Base-by-base conservation (phyloP, 1,284 basidiomycete species). In the Melanopsichium pennsylvanicum region DNA sequence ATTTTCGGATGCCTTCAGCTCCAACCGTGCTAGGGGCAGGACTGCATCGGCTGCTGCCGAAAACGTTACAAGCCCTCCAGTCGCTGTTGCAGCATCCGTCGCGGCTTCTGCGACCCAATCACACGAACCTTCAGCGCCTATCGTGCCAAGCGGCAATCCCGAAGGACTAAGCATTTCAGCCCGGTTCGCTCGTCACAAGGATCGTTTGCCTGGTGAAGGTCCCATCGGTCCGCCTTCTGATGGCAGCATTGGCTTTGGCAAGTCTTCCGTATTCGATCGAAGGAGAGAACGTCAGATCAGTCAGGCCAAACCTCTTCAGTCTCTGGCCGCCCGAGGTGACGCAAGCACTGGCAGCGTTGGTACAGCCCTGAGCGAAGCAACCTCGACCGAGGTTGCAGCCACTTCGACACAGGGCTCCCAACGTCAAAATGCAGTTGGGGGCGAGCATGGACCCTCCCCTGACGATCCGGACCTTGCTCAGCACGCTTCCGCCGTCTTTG, bases 191-290 rank as follows among this genome's bases (percentile, higher is more conserved):
- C 66, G 70, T n/a, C 55, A 57, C 49, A 70, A 74, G 27, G 73
- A 76, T 15, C 60, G 72, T 22, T 29, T 56, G 16, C 72, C 74
- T 2, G 72, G 75, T n/a, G 75, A 74, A 36, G 74, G 74, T 21
- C 75, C 75, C 33, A 74, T 76, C 38, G 74, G 74, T 10, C 74
- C 74, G 11, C 66, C 74, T 29, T 63, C 74, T 21, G 75, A 78
- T 34, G 68, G 68, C 42, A 76, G 72, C 45, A 72, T 68, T 16
- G 75, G 75, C 39, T 78, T 78, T 46, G 64, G 54, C 49, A 76
- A 72, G 36, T 70, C 72, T 2, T 32, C 68, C 15, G 64, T 60
- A 19, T 66, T 67, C 19, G 75, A 73, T 25, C 35, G 73, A 16
- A 59, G 66, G 33, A 39, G 59, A 39, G 64, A 69, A 43, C 64